Evolutionary conservation across 148 eudicot genomes (phyloP).

Genomic region (Arctostaphylos glauca): DNA sequence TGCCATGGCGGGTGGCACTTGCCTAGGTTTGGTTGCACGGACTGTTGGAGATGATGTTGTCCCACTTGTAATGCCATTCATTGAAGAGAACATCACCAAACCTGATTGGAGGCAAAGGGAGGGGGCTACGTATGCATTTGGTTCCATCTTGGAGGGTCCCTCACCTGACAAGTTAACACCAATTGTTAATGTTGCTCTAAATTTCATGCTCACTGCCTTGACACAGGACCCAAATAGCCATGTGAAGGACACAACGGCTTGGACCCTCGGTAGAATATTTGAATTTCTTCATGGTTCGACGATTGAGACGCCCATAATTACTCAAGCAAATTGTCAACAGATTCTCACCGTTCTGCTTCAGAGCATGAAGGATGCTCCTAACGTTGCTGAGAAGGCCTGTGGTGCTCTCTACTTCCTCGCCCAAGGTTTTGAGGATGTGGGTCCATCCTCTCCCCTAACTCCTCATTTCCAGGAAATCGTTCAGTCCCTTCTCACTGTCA

Average conservation of each 20-base stretch:
- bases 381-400: conserved; percentile 95
- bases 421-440: conserved; percentile 84
- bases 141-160: conserved; percentile 94
- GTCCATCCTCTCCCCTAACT: conserved; percentile 69
- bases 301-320: conserved; percentile 64
- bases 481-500: conserved; percentile 76
- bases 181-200: conserved; percentile 81
- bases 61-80: conserved; percentile 90
- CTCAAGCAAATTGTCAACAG: conserved; percentile 76
- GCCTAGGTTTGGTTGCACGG: conserved; percentile 89
- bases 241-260: conserved; percentile 95
- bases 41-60: conserved; percentile 94
- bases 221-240: conserved; percentile 86
- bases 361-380: conserved; percentile 88
- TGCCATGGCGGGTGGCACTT: conserved; percentile 98
- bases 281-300: conserved; percentile 85
- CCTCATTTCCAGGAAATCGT: conserved; percentile 84
- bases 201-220: conserved; percentile 84
- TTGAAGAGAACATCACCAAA: conserved; percentile 76
- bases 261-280: conserved; percentile 94
- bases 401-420: conserved; percentile 96
- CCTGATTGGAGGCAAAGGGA: conserved; percentile 94
- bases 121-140: conserved; percentile 93
- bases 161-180: conserved; percentile 79
- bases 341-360: conserved; percentile 77